Conservation (phyloP, 2,329 filamentous ascomycete species). For the Colletotrichum cuscutae region DNA sequence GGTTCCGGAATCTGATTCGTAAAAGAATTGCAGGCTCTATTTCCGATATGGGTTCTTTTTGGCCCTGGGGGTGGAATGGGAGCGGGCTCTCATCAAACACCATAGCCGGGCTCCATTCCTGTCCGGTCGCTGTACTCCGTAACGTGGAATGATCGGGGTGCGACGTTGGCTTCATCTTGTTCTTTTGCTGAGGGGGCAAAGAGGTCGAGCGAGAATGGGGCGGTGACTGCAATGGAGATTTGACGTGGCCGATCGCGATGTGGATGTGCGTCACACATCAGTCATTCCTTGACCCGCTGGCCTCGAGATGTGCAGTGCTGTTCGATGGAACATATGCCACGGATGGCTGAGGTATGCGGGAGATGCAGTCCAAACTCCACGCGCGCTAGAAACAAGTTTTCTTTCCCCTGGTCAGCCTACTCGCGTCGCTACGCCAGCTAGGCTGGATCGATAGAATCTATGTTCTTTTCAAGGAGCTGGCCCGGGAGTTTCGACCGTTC, state of each 20-base stretch:
- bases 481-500: neutral
- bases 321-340: neutral
- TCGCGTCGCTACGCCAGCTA: neutral
- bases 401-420: neutral
- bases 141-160: slow-evolving; percentile 10
- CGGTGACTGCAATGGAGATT: neutral
- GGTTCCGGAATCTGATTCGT: slow-evolving; percentile 32
- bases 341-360: neutral
- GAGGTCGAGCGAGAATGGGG: neutral
- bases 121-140: neutral
- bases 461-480: neutral
- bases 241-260: slow-evolving; percentile 10
- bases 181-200: neutral
- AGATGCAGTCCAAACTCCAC: neutral
- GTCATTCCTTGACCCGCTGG: neutral
- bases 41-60: slow-evolving; percentile 29
- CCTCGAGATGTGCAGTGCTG: neutral
- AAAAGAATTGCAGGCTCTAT: slow-evolving; percentile 19
- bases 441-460: neutral
- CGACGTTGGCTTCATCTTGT: neutral
- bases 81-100: slow-evolving; percentile 10
- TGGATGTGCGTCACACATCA: neutral
- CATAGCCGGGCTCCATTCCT: neutral
- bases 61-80: neutral
- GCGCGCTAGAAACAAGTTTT: neutral